Evolutionary conservation across 2,329 filamentous ascomycete species (phyloP).

Genomic region (Alternaria conjuncta): DNA sequence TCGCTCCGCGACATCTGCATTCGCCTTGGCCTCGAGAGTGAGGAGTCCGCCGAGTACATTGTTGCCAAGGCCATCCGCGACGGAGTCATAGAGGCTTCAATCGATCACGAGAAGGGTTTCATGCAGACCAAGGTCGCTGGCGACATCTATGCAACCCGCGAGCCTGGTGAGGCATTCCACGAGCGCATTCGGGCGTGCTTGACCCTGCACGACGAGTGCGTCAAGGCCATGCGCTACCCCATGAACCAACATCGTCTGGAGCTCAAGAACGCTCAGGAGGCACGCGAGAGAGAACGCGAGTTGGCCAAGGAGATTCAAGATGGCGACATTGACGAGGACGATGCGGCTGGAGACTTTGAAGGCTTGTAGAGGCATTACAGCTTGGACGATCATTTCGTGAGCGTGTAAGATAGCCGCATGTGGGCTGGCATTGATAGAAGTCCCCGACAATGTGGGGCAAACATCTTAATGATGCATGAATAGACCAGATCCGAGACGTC

Average conservation of each 20-base stretch:
- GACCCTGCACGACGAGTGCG: slow-evolving; percentile 92
- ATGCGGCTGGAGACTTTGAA: slow-evolving; percentile 94
- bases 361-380: slow-evolving; percentile 70
- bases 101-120: slow-evolving; percentile 93
- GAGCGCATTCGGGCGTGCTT: slow-evolving; percentile 93
- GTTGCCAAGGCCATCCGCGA: slow-evolving; percentile 98
- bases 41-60: slow-evolving; percentile 98
- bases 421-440: slow-evolving; percentile 31
- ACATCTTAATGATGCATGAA: slow-evolving; percentile 33
- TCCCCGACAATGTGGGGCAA: slow-evolving; percentile 13
- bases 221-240: slow-evolving; percentile 99
- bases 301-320: slow-evolving; percentile 99
- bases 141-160: slow-evolving; percentile 93
- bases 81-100: slow-evolving; percentile 92
- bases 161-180: slow-evolving; percentile 97
- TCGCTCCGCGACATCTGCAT: slow-evolving; percentile 97
- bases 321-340: slow-evolving; percentile 94
- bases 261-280: slow-evolving; percentile 97
- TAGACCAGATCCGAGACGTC: slow-evolving; percentile 14
- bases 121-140: slow-evolving; percentile 99
- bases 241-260: slow-evolving; percentile 99
- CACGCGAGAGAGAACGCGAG: slow-evolving; percentile 93
- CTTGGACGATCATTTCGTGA: slow-evolving; percentile 1
- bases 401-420: slow-evolving; percentile 29
- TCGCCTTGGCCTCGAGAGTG: slow-evolving; percentile 87